phyloP scores from a whole-genome alignment of 352 stramenopile genomes.

The Globisporangium perplexum region DNA sequence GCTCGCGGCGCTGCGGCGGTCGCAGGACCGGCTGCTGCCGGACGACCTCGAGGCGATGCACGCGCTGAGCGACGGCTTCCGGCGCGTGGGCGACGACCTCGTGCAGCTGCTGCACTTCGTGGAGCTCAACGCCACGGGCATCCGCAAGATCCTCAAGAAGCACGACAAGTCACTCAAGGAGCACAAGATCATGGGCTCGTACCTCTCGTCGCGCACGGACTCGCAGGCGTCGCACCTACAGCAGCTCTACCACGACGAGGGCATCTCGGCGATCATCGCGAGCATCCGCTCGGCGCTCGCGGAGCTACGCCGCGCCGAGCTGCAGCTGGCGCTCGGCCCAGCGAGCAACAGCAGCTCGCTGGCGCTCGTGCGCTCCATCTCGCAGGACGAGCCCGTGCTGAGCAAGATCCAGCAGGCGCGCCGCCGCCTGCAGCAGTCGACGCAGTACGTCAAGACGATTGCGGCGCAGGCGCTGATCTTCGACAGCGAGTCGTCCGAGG shows the following conservation, averaged over 20 bases:
- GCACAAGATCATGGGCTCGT: constrained; percentile 84
- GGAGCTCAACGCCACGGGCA: constrained; percentile 81
- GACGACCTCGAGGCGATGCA: constrained; percentile 68
- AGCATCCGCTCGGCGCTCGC: constrained; percentile 66
- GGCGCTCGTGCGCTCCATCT: constrained; percentile 47
- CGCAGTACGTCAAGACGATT: constrained; percentile 80
- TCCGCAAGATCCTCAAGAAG: constrained; percentile 90
- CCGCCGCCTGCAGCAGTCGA: constrained; percentile 69
- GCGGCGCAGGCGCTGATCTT: constrained; percentile 81
- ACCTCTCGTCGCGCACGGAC: constrained; percentile 74
- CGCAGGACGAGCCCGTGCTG: constrained; percentile 70
- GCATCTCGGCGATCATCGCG: constrained; percentile 85
- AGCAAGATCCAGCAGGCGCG: constrained; percentile 62
- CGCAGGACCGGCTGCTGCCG: constrained; percentile 34
- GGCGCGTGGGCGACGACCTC: constrained; percentile 72
- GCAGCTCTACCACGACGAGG: constrained; percentile 84
- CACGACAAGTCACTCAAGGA: constrained; percentile 83
- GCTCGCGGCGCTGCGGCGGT: constrained; percentile 37
- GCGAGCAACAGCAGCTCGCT: background rate
- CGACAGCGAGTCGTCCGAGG: constrained; percentile 71
- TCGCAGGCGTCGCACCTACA: constrained; percentile 80
- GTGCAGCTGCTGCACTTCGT: constrained; percentile 82
- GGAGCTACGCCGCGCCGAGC: constrained; percentile 51
- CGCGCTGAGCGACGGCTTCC: constrained; percentile 52
- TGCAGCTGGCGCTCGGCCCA: constrained; percentile 15